Conservation (phyloP, 176 grass and related monocot species). For the Elymus sibiricus region DNA sequence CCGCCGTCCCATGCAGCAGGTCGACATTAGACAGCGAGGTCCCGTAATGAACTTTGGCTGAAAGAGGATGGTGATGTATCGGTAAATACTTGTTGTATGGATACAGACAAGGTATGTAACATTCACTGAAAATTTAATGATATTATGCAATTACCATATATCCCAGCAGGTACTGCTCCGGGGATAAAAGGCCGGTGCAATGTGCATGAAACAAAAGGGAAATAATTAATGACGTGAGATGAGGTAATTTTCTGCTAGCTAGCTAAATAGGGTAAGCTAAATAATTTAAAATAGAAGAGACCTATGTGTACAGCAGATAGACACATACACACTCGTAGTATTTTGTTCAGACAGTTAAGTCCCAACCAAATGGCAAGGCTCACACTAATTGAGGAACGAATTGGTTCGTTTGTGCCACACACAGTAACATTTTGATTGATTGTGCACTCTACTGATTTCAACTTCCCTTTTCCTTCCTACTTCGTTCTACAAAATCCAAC, state of each 20-base stretch:
- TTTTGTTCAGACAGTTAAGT: background rate
- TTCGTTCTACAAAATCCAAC: background rate
- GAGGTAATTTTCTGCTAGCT: constrained; percentile 1
- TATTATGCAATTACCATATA: constrained; percentile 75
- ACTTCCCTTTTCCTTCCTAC: background rate
- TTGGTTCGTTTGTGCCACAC: background rate
- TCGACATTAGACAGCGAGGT: constrained; percentile 84
- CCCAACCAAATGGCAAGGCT: background rate
- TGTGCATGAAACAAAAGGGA: constrained; percentile 62
- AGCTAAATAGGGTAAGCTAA: constrained; percentile 17
- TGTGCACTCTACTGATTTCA: background rate
- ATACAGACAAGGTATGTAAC: background rate
- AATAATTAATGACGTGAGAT: constrained; percentile 34
- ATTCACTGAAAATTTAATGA: constrained; percentile 2
- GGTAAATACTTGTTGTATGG: background rate
- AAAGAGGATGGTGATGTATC: background rate
- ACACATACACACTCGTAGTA: background rate
- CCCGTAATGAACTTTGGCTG: constrained; percentile 87
- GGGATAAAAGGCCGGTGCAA: constrained; percentile 34
- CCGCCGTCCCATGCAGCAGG: constrained; percentile 72
- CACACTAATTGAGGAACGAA: background rate
- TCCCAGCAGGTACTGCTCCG: constrained; percentile 78
- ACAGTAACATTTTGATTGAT: background rate
- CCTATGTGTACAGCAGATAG: background rate
- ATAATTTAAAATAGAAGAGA: background rate